These are phyloP conservation scores for Termitomyces titanicus DNA, from an alignment of 768 basidiomycete genomes.

Conservation along the genomic window DNA sequence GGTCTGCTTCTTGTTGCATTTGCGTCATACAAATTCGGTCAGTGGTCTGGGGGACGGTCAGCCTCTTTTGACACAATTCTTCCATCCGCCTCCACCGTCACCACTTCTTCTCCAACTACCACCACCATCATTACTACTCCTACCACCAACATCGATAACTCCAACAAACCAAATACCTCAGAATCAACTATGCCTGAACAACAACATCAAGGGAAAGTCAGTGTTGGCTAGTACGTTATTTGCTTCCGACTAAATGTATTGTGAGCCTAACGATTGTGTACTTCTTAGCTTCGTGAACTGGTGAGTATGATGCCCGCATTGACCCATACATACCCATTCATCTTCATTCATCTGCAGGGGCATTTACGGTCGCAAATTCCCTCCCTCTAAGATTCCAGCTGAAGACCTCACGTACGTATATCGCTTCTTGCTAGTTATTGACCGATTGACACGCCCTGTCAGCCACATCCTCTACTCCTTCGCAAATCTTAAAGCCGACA, in stretches of 20 bases:
- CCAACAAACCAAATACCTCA: constrained; percentile 9
- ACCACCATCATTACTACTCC: constrained; percentile 5
- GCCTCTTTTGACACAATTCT: constrained; percentile 5
- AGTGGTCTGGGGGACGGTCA: constrained; percentile 28
- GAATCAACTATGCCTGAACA: constrained; percentile 30
- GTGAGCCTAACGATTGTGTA: not conserved
- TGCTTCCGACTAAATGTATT: constrained; percentile 3
- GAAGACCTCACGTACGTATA: constrained; percentile 77
- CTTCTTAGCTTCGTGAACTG: constrained; percentile 70
- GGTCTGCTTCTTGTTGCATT: constrained; percentile 35
- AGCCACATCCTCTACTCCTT: constrained; percentile 93
- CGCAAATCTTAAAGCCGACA: constrained; percentile 79
- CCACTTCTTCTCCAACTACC: constrained; percentile 4
- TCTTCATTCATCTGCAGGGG: constrained; percentile 63
- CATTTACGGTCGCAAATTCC: constrained; percentile 92
- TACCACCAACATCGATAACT: not conserved
- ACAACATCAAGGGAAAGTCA: constrained; percentile 54
- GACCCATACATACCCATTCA: not conserved
- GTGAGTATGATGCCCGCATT: constrained; percentile 28
- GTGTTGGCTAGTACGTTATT: constrained; percentile 72
- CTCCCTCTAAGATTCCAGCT: constrained; percentile 78
- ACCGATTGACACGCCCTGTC: constrained; percentile 8
- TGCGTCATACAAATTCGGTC: constrained; percentile 39
- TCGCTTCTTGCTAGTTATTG: not conserved
- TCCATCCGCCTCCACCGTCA: not conserved